Evolutionary conservation across 371 early-diverging fungal species (phyloP).

Genomic region (Saksenaea vasiformis): DNA sequence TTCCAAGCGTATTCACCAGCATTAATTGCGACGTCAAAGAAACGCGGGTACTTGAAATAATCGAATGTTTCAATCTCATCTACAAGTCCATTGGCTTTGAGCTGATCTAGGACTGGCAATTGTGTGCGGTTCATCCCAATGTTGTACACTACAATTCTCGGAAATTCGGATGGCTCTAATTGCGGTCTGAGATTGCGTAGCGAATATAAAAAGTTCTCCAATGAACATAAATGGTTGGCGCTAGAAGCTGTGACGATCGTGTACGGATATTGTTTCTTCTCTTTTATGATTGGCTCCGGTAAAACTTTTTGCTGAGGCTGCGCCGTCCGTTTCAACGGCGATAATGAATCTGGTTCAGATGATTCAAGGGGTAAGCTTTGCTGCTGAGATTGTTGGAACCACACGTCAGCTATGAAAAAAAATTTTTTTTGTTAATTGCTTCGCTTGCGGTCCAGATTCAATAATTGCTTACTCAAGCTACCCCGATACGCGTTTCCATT

Average conservation of each 20-base stretch:
- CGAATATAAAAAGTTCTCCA: conserved; percentile 55
- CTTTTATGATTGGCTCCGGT: neutral
- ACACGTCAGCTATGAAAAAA: conserved; percentile 11
- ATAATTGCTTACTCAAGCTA: neutral
- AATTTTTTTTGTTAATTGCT: neutral
- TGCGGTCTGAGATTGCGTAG: conserved; percentile 32
- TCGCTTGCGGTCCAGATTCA: neutral
- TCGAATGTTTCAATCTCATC: conserved; percentile 38
- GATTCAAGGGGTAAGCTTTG: neutral
- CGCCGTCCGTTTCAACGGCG: neutral
- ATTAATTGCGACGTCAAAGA: conserved; percentile 39
- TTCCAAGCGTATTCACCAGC: conserved; percentile 58
- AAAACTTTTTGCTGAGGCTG: neutral
- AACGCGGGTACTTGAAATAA: conserved; percentile 38
- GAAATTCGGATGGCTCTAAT: conserved; percentile 22
- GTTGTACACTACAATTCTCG: conserved; percentile 38
- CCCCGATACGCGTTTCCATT: neutral
- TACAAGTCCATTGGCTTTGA: conserved; percentile 24
- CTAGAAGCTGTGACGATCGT: conserved; percentile 62
- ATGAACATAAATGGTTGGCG: conserved; percentile 57
- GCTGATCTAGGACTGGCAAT: conserved; percentile 17
- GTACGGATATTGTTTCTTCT: conserved; percentile 27
- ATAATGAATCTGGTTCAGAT: neutral
- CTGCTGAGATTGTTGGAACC: neutral
- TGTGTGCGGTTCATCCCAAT: conserved; percentile 31